Evolutionary conservation across 306 rosid species (phyloP).

Genomic region (Cyclanthera cordifolia): DNA sequence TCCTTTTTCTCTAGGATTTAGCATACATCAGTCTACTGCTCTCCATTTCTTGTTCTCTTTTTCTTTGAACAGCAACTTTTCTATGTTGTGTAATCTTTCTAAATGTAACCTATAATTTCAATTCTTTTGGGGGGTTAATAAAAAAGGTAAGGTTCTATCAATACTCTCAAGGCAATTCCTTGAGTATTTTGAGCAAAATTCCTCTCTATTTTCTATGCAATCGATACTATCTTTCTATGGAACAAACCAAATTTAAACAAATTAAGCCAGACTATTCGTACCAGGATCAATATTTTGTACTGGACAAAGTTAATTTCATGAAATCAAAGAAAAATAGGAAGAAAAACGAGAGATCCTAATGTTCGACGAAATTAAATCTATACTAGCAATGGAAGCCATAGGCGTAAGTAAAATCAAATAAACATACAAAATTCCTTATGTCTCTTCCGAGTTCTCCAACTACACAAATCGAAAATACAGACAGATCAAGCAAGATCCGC

Average conservation of each 20-base stretch:
- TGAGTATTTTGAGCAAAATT: neutral
- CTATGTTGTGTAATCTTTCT: slow-evolving; percentile 1
- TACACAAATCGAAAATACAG: neutral
- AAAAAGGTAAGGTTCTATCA: neutral
- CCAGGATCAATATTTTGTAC: neutral
- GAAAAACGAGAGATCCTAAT: neutral
- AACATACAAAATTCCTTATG: neutral
- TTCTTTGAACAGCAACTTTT: slow-evolving; percentile 4
- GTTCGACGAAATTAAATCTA: slow-evolving; percentile 8
- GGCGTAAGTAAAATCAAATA: neutral
- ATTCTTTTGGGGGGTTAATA: slow-evolving; percentile 10
- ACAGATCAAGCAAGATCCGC: slow-evolving; percentile 8
- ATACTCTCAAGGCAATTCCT: neutral
- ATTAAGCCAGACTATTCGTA: neutral
- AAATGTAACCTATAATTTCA: slow-evolving; percentile 10
- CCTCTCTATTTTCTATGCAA: neutral
- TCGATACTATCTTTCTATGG: neutral
- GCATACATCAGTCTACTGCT: neutral
- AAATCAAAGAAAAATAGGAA: neutral
- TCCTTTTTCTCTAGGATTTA: neutral
- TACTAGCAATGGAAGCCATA: neutral
- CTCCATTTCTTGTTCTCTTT: neutral
- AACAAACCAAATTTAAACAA: neutral
- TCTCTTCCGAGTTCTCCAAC: slow-evolving; percentile 2
- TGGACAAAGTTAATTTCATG: neutral